A percentile compares a stretch with the other conserved stretches of the same genome.
Evolutionary conservation across 2,329 filamentous ascomycete genomes (phyloP).

Genomic region (Aaosphaeria pasadenensis): DNA sequence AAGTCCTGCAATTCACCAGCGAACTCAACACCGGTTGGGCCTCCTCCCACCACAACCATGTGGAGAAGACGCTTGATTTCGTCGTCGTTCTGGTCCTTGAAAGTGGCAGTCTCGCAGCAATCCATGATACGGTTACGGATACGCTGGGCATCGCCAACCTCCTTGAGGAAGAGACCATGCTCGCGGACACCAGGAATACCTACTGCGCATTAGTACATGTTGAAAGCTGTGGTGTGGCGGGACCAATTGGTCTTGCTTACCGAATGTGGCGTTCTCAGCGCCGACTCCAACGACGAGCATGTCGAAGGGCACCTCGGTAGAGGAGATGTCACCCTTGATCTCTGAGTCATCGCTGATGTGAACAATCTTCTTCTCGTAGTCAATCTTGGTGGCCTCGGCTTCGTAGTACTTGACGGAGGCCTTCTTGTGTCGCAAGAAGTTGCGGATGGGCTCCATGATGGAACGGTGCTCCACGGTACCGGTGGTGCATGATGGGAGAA

Average conservation of each 20-base stretch:
- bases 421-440: constrained; percentile 93
- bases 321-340: constrained; percentile 75
- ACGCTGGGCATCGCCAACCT: constrained; percentile 91
- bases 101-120: constrained; percentile 95
- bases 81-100: constrained; percentile 88
- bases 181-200: constrained; percentile 90
- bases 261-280: constrained; percentile 97
- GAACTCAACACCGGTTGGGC: constrained; percentile 96
- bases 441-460: constrained; percentile 98
- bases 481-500: constrained; percentile 95
- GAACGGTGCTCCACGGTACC: constrained; percentile 97
- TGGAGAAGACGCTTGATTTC: constrained; percentile 93
- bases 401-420: constrained; percentile 95
- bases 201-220: constrained; percentile 27
- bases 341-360: constrained; percentile 91
- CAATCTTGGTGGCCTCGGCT: constrained; percentile 93
- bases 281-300: constrained; percentile 98
- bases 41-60: constrained; percentile 87
- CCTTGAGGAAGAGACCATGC: constrained; percentile 97
- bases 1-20: constrained; percentile 98
- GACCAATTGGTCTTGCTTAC: constrained; percentile 43
- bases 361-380: constrained; percentile 84
- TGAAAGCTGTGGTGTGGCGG: background rate
- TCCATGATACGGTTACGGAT: constrained; percentile 99
- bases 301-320: constrained; percentile 93